Evolutionary conservation across 73 alveolate species (phyloP).

Genomic region (Diophrys appendiculata): DNA sequence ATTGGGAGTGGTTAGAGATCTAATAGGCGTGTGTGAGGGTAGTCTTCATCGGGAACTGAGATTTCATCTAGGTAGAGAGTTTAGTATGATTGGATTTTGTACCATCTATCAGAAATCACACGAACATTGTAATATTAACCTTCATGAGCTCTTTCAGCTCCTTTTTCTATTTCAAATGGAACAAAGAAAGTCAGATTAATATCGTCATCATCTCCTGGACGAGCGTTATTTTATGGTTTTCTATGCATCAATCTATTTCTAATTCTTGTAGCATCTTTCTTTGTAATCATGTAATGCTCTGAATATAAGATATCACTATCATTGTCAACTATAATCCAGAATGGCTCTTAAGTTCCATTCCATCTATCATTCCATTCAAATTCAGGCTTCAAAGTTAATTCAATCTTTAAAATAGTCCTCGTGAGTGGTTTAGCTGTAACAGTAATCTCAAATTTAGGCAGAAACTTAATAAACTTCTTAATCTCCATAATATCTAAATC

Average conservation of each 20-base stretch:
- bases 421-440: conserved; percentile 95
- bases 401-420: conserved; percentile 82
- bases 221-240: neutral
- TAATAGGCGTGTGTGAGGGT: conserved; percentile 92
- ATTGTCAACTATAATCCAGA: conserved; percentile 93
- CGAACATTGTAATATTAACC: conserved; percentile 79
- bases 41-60: conserved; percentile 91
- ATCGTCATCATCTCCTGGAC: conserved; percentile 28
- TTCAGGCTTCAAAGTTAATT: conserved; percentile 20
- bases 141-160: no score
- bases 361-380: conserved; percentile 88
- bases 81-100: conserved; percentile 56
- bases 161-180: conserved; percentile 88
- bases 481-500: conserved; percentile 65
- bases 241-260: conserved; percentile 51
- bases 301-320: conserved; percentile 93
- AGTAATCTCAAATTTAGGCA: conserved; percentile 92
- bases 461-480: conserved; percentile 74
- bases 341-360: conserved; percentile 87
- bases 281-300: conserved; percentile 89
- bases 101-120: conserved; percentile 93
- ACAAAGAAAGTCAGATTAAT: conserved; percentile 83
- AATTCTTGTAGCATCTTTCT: conserved; percentile 69
- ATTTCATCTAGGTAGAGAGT: conserved; percentile 80
- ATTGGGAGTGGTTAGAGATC: conserved; percentile 97